Conservation (phyloP, 177 flowering plant genomes). For the Telopea speciosissima region DNA sequence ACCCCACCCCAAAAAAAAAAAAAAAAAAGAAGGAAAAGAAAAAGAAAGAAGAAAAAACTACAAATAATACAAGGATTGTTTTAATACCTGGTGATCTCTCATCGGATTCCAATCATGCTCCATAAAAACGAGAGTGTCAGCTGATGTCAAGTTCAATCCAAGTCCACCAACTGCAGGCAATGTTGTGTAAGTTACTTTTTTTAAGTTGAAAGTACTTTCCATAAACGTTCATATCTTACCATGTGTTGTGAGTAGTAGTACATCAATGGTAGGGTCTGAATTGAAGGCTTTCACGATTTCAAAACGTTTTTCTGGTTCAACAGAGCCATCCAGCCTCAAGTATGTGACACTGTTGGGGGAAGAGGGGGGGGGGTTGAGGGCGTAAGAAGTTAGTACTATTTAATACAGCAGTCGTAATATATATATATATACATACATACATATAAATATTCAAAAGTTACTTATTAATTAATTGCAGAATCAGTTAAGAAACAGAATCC, state of each 20-base stretch:
- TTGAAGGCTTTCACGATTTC: conserved; percentile 95
- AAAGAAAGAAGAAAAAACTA: neutral
- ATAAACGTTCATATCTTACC: conserved; percentile 40
- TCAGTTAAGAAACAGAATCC: neutral
- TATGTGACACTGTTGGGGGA: conserved; percentile 67
- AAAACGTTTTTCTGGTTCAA: conserved; percentile 86
- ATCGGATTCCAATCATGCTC: conserved; percentile 99
- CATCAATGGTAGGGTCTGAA: conserved; percentile 98
- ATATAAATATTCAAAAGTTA: neutral
- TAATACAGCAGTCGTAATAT: neutral
- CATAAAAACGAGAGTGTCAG: conserved; percentile 94
- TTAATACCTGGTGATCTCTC: conserved; percentile 91
- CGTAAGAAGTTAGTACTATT: too few relatives aligned
- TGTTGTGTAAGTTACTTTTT: conserved; percentile 1
- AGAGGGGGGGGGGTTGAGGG: neutral
- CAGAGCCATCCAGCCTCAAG: conserved; percentile 94
- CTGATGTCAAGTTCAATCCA: conserved; percentile 96
- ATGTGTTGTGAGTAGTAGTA: conserved; percentile 89
- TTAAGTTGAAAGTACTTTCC: neutral
- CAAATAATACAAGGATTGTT: neutral
- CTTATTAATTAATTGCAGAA: neutral
- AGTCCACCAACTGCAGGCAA: conserved; percentile 91
- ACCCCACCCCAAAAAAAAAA: too few relatives aligned
- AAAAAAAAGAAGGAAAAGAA: neutral
- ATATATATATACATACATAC: too few relatives aligned